Conservation (phyloP, 208 protist genomes). For the Wallacemonas sp. region DNA sequence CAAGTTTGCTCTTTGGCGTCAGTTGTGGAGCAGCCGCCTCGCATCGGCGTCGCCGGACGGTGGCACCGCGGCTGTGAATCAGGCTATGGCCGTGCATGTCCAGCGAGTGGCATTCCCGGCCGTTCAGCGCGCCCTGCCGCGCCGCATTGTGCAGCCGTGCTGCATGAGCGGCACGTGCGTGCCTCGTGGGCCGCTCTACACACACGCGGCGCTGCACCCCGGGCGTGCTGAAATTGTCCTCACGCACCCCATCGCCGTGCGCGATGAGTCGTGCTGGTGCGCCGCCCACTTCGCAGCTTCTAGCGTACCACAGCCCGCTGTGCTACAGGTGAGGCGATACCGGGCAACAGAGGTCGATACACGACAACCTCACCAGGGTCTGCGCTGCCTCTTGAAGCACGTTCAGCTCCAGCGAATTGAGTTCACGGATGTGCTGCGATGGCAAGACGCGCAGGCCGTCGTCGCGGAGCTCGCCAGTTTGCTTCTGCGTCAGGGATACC, state of each 20-base stretch:
- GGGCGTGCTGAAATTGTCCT: conserved; percentile 25
- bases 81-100: conserved; percentile 16
- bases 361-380: conserved; percentile 32
- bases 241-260: conserved; percentile 12
- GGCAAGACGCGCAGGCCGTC: conserved; percentile 42
- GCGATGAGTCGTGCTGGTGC: conserved; percentile 65
- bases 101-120: conserved; percentile 32
- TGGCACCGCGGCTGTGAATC: not conserved
- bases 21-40: conserved; percentile 22
- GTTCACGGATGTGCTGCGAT: conserved; percentile 29
- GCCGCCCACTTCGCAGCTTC: conserved; percentile 50
- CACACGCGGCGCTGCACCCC: conserved; percentile 33
- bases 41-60: not conserved
- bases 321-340: conserved; percentile 46
- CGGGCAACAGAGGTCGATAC: conserved; percentile 33
- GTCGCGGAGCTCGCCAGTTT: conserved; percentile 34
- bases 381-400: conserved; percentile 65
- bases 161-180: conserved; percentile 53
- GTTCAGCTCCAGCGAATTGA: conserved; percentile 26
- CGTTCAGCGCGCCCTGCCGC: conserved; percentile 37
- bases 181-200: conserved; percentile 9
- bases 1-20: conserved; percentile 69
- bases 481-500: conserved; percentile 1
- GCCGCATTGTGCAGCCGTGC: conserved; percentile 35
- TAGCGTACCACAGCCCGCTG: conserved; percentile 24